phyloP scores from a whole-genome alignment of 345 rosid genomes.

The Eucalyptus pauciflora region DNA sequence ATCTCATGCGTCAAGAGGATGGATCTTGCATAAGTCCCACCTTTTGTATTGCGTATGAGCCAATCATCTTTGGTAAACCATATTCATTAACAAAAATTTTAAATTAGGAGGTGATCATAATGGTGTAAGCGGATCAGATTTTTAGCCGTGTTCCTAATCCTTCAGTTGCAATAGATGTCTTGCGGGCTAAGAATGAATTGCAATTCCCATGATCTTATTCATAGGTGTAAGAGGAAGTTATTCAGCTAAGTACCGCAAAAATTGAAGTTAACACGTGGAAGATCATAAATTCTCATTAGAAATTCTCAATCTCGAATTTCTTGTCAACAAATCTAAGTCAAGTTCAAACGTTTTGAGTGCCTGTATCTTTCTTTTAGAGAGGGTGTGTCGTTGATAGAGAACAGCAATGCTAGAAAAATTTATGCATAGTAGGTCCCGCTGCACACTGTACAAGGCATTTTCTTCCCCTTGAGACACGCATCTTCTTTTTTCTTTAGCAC shows the following conservation, averaged over 20 bases:
- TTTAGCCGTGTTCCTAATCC: neutral
- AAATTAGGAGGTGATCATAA: neutral
- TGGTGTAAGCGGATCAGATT: neutral
- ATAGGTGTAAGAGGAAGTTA: neutral
- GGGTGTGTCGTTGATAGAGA: too few relatives aligned
- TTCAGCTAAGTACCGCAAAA: neutral
- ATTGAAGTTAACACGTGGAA: neutral
- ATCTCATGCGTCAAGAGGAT: neutral
- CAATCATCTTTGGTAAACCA: neutral
- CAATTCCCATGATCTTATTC: neutral
- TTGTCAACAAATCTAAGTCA: neutral
- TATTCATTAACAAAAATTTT: neutral
- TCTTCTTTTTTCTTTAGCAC: too few relatives aligned
- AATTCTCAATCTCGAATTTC: too few relatives aligned
- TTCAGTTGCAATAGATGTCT: accelerated
- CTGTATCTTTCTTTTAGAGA: neutral
- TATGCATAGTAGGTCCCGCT: too few relatives aligned
- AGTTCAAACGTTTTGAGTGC: neutral
- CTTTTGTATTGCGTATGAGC: neutral
- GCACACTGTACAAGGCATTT: too few relatives aligned
- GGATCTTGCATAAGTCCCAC: neutral
- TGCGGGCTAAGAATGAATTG: neutral
- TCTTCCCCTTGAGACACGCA: too few relatives aligned
- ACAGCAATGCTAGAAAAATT: too few relatives aligned
- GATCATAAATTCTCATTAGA: neutral